A percentile compares a stretch with the other conserved stretches of the same genome.
Evolutionary conservation across 176 grass and related monocot genomes (phyloP).

Genomic region (Oryza brachyantha): DNA sequence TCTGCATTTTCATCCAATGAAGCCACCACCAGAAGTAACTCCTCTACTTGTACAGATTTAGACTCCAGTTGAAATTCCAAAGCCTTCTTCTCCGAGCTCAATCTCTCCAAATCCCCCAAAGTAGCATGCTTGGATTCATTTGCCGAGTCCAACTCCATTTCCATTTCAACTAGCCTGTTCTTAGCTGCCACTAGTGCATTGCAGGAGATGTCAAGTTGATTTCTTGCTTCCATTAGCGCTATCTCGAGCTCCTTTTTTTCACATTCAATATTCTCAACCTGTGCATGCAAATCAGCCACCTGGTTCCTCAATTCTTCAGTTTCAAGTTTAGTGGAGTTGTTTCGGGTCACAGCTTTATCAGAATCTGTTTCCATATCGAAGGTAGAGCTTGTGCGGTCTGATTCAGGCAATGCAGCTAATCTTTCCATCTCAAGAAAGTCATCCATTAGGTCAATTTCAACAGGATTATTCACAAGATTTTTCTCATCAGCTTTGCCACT

Average conservation of each 20-base stretch:
- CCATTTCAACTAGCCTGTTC: conserved; percentile 75
- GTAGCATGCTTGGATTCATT: conserved; percentile 51
- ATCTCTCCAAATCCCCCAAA: conserved; percentile 44
- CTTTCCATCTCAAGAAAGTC: conserved; percentile 99
- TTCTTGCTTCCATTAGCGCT: conserved; percentile 54
- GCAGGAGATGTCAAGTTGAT: conserved; percentile 63
- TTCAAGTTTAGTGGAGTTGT: conserved; percentile 46
- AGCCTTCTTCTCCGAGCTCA: conserved; percentile 52
- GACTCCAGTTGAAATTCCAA: conserved; percentile 61
- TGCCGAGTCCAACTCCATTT: conserved; percentile 58
- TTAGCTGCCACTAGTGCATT: conserved; percentile 56
- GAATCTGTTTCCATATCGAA: conserved; percentile 62
- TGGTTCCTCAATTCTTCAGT: conserved; percentile 51
- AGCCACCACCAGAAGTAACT: conserved; percentile 48
- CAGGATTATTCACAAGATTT: conserved; percentile 47
- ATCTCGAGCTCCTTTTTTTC: conserved; percentile 69
- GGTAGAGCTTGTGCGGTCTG: conserved; percentile 49
- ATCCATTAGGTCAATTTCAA: conserved; percentile 92
- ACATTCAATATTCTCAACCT: conserved; percentile 51
- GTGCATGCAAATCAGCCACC: conserved; percentile 49
- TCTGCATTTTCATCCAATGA: conserved; percentile 68
- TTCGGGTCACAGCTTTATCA: conserved; percentile 40
- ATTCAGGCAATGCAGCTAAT: conserved; percentile 65
- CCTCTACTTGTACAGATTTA: conserved; percentile 49
- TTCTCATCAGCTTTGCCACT: conserved; percentile 43